phyloP scores from a whole-genome alignment of 176 grass and related monocot genomes.

The Zoysia pacifica region DNA sequence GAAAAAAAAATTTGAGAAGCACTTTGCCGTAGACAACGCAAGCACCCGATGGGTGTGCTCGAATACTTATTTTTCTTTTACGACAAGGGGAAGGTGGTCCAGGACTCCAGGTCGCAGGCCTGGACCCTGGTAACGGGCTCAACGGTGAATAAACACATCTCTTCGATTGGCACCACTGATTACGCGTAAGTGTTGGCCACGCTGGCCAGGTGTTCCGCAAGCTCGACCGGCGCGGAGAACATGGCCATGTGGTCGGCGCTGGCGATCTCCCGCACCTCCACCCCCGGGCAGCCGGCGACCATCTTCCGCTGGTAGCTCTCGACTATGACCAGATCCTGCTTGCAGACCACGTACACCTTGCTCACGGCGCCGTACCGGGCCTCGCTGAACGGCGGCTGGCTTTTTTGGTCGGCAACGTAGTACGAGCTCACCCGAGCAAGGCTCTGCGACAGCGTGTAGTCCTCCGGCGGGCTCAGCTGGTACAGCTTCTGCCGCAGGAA shows the following conservation, averaged over 20 bases:
- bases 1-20: too few relatives aligned
- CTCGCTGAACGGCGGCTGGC: conserved; percentile 49
- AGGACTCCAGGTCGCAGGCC: too few relatives aligned
- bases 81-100: too few relatives aligned
- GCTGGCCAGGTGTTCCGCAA: conserved; percentile 35
- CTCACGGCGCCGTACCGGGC: conserved; percentile 50
- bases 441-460: conserved; percentile 55
- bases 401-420: conserved; percentile 48
- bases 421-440: conserved; percentile 48
- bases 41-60: too few relatives aligned
- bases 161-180: not conserved
- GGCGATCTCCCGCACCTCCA: conserved; percentile 55
- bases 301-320: conserved; percentile 48
- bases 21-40: too few relatives aligned
- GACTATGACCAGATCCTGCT: conserved; percentile 40
- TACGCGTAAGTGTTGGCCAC: conserved; percentile 49
- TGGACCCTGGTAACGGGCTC: too few relatives aligned
- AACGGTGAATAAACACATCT: too few relatives aligned
- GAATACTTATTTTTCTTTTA: too few relatives aligned
- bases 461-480: conserved; percentile 58
- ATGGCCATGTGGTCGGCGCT: conserved; percentile 73
- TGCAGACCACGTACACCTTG: conserved; percentile 58
- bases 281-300: conserved; percentile 33
- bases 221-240: conserved; percentile 59
- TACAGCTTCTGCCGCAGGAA: conserved; percentile 47